Evolutionary conservation across 2,329 filamentous ascomycete species (phyloP).

Genomic region (Clarireedia monteithiana): DNA sequence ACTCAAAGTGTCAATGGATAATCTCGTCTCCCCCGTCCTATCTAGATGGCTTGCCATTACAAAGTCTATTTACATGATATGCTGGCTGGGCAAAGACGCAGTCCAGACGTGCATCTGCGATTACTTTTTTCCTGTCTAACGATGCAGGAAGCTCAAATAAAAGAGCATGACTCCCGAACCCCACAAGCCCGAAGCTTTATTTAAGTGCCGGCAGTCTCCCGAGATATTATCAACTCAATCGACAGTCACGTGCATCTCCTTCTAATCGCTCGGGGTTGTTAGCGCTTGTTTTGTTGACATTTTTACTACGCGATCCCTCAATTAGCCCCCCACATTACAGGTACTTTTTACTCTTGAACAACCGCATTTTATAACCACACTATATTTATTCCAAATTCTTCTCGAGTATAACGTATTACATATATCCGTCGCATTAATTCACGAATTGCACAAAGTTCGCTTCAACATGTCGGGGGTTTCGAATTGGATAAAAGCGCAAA

Average conservation of each 20-base stretch:
- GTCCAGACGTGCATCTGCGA: too few species aligned
- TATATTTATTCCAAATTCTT: background rate
- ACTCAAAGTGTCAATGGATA: too few species aligned
- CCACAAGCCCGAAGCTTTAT: too few species aligned
- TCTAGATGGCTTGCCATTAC: too few species aligned
- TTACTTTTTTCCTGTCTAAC: background rate
- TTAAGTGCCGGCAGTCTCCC: too few species aligned
- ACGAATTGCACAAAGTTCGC: background rate
- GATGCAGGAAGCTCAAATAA: background rate
- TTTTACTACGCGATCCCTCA: slow-evolving; percentile 4
- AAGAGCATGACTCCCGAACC: too few species aligned
- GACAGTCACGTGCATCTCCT: background rate
- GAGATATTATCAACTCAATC: background rate
- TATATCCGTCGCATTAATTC: background rate
- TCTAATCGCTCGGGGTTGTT: background rate
- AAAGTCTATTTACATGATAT: too few species aligned
- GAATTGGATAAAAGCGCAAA: slow-evolving; percentile 72
- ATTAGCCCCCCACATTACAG: slow-evolving; percentile 3
- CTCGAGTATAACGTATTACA: background rate
- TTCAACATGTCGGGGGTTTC: slow-evolving; percentile 54
- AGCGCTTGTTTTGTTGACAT: slow-evolving; percentile 10
- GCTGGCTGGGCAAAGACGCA: too few species aligned
- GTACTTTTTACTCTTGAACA: background rate
- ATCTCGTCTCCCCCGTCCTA: too few species aligned
- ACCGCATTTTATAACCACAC: background rate